Percentiles rank a stretch among this genome's conserved stretches.
Conservation (phyloP, 306 rosid genomes). For the Begonia loranthoides region DNA sequence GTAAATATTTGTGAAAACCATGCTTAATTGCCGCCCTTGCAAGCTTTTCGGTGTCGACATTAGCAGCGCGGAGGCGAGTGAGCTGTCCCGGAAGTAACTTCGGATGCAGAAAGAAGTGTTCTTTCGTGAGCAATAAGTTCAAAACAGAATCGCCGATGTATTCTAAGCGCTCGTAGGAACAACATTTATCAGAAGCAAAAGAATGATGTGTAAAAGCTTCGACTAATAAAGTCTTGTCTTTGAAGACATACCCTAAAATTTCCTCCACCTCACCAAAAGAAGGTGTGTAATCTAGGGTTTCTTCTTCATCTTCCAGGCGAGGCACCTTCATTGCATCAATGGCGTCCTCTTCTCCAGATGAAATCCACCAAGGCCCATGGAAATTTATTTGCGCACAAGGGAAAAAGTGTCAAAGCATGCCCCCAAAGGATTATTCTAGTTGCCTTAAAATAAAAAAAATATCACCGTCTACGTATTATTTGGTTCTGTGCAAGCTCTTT, state of each 20-base stretch:
- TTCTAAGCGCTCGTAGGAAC: constrained; percentile 30
- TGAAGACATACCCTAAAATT: constrained; percentile 30
- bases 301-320: not conserved
- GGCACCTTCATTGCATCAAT: not conserved
- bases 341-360: not conserved
- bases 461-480: too few relatives aligned
- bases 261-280: constrained; percentile 26
- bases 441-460: too few relatives aligned
- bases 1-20: constrained; percentile 31
- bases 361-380: too few relatives aligned
- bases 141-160: constrained; percentile 45
- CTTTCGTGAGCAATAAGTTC: constrained; percentile 22
- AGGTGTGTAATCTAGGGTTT: not conserved
- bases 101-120: constrained; percentile 30
- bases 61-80: constrained; percentile 43
- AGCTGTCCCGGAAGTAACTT: constrained; percentile 20
- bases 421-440: too few relatives aligned
- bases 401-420: too few relatives aligned
- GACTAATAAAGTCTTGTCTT: constrained; percentile 21
- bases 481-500: too few relatives aligned
- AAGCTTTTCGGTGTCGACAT: constrained; percentile 54
- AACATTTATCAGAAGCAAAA: not conserved
- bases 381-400: too few relatives aligned
- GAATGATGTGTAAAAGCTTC: constrained; percentile 43
- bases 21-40: constrained; percentile 44